These are phyloP conservation scores for Paecilomyces variotii DNA, from an alignment of 2,329 filamentous ascomycete species.

Conservation along the genomic window DNA sequence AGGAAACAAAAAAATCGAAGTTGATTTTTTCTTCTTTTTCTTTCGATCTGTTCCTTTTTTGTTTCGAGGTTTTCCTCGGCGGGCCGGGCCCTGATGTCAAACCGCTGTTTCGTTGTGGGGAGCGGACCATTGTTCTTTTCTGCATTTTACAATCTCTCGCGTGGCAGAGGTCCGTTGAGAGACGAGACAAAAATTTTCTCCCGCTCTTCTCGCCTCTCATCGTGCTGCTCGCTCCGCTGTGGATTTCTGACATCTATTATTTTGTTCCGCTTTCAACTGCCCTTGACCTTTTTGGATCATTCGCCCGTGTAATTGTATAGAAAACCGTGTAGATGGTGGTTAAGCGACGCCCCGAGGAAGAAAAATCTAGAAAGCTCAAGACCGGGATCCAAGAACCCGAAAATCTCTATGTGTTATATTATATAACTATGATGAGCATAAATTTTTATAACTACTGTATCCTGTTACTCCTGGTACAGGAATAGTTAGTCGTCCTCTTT, in stretches of 20 bases:
- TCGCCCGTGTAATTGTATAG: background rate
- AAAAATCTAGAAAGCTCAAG: background rate
- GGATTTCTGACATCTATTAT: conserved; percentile 1
- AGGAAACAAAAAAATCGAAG: background rate
- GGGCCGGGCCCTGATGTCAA: background rate
- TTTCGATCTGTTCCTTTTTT: background rate
- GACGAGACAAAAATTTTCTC: background rate
- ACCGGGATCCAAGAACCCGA: background rate
- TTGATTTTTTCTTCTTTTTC: background rate
- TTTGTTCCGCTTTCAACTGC: background rate
- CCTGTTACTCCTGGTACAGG: background rate
- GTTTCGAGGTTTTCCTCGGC: background rate
- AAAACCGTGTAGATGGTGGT: background rate
- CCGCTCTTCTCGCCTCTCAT: background rate
- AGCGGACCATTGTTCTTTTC: background rate
- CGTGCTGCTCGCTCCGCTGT: conserved; percentile 13
- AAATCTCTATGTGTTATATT: background rate
- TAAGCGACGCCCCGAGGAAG: background rate
- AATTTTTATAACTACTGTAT: background rate
- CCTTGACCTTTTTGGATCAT: background rate
- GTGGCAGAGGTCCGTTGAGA: background rate
- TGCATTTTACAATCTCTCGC: background rate
- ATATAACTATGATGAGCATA: background rate
- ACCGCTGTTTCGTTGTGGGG: background rate
- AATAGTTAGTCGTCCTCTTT: background rate